phyloP scores from a whole-genome alignment of 2,329 filamentous ascomycete genomes.

The Fusarium secorum region DNA sequence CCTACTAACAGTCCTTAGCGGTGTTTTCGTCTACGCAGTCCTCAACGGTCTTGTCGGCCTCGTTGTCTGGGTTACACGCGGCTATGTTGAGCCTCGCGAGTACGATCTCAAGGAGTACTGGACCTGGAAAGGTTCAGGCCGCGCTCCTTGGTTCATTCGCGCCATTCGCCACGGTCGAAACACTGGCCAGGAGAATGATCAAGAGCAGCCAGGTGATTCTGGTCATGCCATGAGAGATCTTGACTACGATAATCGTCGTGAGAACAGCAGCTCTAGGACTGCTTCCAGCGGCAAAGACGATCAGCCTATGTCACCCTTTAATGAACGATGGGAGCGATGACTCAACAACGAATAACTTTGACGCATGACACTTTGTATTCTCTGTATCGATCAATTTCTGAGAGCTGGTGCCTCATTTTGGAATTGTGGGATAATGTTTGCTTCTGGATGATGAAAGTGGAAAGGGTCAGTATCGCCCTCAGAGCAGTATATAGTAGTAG shows the following conservation, averaged over 20 bases:
- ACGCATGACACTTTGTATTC: not conserved
- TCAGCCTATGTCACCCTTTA: conserved; percentile 28
- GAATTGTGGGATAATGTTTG: conserved; percentile 10
- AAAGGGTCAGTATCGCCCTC: not conserved
- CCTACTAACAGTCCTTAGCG: conserved; percentile 47
- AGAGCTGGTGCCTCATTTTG: conserved; percentile 18
- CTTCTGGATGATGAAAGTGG: conserved; percentile 12
- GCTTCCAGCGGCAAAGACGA: conserved; percentile 41
- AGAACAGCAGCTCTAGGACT: conserved; percentile 26
- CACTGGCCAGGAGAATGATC: not conserved
- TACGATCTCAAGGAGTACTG: conserved; percentile 65
- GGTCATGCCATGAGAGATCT: conserved; percentile 20
- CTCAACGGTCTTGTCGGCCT: conserved; percentile 59
- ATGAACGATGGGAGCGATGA: conserved; percentile 27
- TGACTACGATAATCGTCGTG: conserved; percentile 4
- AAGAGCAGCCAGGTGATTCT: conserved; percentile 17
- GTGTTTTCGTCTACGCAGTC: conserved; percentile 62
- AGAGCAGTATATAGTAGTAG: not conserved
- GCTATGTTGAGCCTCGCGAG: conserved; percentile 56
- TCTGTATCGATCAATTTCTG: conserved; percentile 13
- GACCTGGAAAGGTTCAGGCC: conserved; percentile 60
- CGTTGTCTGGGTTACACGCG: conserved; percentile 54
- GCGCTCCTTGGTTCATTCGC: conserved; percentile 58
- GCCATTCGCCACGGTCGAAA: conserved; percentile 40
- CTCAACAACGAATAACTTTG: not conserved